Evolutionary conservation across 352 stramenopile genomes (phyloP), one percentile per base, ranked within the genome.

Genomic region (Poterioochromonas sp.): DNA sequence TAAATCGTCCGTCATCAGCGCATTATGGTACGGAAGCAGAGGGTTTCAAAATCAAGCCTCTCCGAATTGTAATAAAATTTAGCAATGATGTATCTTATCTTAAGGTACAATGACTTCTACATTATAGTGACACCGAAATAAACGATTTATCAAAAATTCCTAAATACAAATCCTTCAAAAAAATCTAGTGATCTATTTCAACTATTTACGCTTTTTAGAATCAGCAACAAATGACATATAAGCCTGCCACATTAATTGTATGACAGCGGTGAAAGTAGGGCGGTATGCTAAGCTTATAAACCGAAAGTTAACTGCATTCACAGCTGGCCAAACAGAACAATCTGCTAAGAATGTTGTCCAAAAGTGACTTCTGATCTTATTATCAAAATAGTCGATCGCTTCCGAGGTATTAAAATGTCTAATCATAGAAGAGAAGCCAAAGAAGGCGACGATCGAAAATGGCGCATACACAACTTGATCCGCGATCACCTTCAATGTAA

Each of bases 381-480:
- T 29, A 8, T 32, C 51, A 22, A 62, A 32, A 53, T 8, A 8
- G 8, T 53, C 44, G 44, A 8, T 20, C 8, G 20, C 8, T 8
- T 53, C 44, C 8, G 8, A 20, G 2, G 2, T 5, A 62, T 32
- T 62, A 32, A 32, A 22, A 32, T 32, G 2, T 32, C 8, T 2
- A 32, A 62, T 62, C 29, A 22, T 22, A 54, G 5, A 54, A 3
- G 12, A 3, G n/a, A 37, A 73, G 2, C 3, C 18, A 53, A 73
- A 73, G 40, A 54, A 73, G 26, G 34, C 35, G 1, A 32, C 35
- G 34, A 73, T 73, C 3, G 40, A 29, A 3, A 73, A 53, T 22
- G 63, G 63, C 1, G 63, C 63, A 35, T 73, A 73, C 1, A 73
- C 39, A 15, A 73, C 22, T 53, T 73, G 63, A 53, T 73, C 63